Conservation (phyloP, 495 filamentous ascomycete genomes). For the Polyplosphaeria fusca region DNA sequence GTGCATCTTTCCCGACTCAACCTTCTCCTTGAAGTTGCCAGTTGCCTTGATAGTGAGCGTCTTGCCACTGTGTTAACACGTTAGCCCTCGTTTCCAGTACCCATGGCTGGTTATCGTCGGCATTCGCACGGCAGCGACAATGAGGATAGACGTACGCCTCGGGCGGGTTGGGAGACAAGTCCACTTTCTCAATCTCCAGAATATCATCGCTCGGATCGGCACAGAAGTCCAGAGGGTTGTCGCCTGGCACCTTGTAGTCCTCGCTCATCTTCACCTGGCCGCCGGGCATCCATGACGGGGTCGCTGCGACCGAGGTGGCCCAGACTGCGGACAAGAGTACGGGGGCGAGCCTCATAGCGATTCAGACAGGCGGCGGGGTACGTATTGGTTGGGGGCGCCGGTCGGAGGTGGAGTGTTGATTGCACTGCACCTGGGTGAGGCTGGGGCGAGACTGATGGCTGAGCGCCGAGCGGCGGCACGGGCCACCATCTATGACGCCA, state of each 20-base stretch:
- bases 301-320: constrained; percentile 15
- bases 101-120: neutral
- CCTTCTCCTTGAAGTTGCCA: constrained; percentile 63
- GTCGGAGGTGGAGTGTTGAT: too few relatives aligned
- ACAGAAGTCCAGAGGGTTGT: constrained; percentile 77
- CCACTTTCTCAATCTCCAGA: constrained; percentile 72
- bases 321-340: constrained; percentile 20
- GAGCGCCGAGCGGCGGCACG: neutral
- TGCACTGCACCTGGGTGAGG: too few relatives aligned
- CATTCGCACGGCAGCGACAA: neutral
- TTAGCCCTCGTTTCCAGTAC: neutral
- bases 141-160: constrained; percentile 60
- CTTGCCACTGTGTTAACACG: constrained; percentile 59
- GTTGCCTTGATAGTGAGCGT: constrained; percentile 74
- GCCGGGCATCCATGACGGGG: constrained; percentile 21
- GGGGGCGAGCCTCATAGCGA: constrained; percentile 24
- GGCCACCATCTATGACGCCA: neutral
- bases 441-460: neutral
- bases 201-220: constrained; percentile 56
- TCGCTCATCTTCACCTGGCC: constrained; percentile 38
- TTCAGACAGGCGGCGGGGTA: neutral
- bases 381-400: too few relatives aligned
- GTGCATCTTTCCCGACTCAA: constrained; percentile 72
- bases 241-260: constrained; percentile 58
- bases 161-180: constrained; percentile 84